These are phyloP conservation scores for Annona squamosa DNA, from an alignment of 164 flowering plant genomes.

Conservation along the genomic window DNA sequence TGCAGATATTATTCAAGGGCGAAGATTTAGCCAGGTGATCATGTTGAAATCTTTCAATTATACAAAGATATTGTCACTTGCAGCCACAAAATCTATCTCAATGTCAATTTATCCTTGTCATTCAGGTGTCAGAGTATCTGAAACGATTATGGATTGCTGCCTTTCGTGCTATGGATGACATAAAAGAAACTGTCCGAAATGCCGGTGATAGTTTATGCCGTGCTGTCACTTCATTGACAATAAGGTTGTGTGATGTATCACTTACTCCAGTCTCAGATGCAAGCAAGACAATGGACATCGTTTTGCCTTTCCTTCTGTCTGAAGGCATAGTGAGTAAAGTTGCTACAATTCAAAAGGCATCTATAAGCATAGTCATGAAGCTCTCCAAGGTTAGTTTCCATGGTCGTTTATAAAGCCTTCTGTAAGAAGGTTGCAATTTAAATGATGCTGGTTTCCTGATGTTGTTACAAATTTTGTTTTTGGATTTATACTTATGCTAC, in stretches of 20 bases:
- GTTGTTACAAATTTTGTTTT: too few relatives aligned
- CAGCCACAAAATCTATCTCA: background rate
- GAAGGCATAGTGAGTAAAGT: constrained; percentile 97
- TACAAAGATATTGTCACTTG: background rate
- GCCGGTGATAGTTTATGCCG: constrained; percentile 94
- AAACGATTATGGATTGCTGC: constrained; percentile 77
- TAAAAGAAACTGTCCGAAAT: constrained; percentile 91
- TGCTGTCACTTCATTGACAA: constrained; percentile 61
- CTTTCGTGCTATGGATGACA: constrained; percentile 98
- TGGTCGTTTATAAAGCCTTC: background rate
- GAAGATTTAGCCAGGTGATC: constrained; percentile 76
- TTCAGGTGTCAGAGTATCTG: constrained; percentile 74
- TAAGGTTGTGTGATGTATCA: constrained; percentile 83
- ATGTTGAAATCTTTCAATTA: background rate
- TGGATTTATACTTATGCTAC: too few relatives aligned
- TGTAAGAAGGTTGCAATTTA: background rate
- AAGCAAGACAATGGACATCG: constrained; percentile 69
- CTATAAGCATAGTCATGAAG: constrained; percentile 85
- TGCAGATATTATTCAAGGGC: constrained; percentile 92
- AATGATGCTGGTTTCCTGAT: too few relatives aligned
- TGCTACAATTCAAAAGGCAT: constrained; percentile 74
- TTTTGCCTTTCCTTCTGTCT: constrained; percentile 67
- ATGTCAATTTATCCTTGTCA: constrained; percentile 3
- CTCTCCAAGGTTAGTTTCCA: constrained; percentile 72
- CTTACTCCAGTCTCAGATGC: constrained; percentile 65